Evolutionary conservation across 2,329 filamentous ascomycete genomes (phyloP).

Genomic region (Bretziella fagacearum): DNA sequence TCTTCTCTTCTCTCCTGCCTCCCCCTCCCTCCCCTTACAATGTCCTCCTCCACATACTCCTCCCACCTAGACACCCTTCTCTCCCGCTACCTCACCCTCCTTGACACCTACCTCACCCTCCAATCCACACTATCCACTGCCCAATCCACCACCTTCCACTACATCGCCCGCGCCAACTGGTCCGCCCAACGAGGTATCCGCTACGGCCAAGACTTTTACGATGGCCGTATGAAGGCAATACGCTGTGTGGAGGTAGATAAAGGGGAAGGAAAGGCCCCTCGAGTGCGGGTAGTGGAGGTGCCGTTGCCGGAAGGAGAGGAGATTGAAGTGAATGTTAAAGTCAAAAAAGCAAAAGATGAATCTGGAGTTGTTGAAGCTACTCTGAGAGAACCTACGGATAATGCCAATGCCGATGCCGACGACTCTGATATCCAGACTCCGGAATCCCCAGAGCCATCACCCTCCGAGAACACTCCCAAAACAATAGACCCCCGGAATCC

Average conservation of each 20-base stretch:
- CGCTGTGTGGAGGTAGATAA: conserved; percentile 23
- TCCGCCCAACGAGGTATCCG: conserved; percentile 42
- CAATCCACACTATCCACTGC: conserved; percentile 35
- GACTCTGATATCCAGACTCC: conserved; percentile 15
- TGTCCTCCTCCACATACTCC: conserved; percentile 16
- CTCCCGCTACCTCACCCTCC: conserved; percentile 44
- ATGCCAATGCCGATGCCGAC: neutral
- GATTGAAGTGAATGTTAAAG: conserved; percentile 15
- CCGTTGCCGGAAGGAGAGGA: conserved; percentile 12
- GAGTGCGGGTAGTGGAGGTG: conserved; percentile 3
- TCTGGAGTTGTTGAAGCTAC: conserved; percentile 8
- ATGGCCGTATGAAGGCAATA: conserved; percentile 52
- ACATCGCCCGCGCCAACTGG: conserved; percentile 62
- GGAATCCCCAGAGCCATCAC: neutral
- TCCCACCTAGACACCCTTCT: conserved; percentile 43
- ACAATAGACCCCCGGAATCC: conserved; percentile 30
- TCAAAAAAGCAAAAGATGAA: neutral
- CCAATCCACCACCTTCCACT: conserved; percentile 39
- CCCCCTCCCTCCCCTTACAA: neutral
- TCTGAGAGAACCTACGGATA: conserved; percentile 10
- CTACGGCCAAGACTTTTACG: conserved; percentile 55
- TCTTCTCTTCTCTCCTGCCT: too few species aligned
- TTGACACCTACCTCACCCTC: conserved; percentile 50
- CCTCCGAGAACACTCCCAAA: neutral
- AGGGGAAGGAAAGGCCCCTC: conserved; percentile 2